Evolutionary conservation across 306 rosid species (phyloP), one percentile per base, ranked within the genome.

Genomic region (Geum urbanum): DNA sequence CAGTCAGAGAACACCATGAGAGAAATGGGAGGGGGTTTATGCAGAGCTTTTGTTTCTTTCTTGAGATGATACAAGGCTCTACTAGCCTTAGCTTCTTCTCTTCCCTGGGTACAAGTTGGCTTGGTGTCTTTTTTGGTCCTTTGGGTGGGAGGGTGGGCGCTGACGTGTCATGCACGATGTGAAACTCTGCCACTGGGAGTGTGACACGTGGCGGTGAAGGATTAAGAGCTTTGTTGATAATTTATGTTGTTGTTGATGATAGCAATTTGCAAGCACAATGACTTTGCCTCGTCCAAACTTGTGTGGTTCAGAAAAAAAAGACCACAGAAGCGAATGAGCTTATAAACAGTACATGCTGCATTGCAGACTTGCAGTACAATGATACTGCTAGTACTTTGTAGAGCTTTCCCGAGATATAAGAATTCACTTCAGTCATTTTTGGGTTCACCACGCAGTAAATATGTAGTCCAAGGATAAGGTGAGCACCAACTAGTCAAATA

Each of bases 241-340:
- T 15, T 81, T 9, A 57, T 40, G 71, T 39, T 50, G 66, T 41
- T 19, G 78, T 66, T 32, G 37, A 32, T 32, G 37, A 32, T 32
- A 2, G 37, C 37, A 32, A 32, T 32, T 70, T 35, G 44, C 63
- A 32, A 64, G 64, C 60, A 35, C 16, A 47, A 24, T 32, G 74
- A 61, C 56, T 27, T 44, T 41, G 60, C 7, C 16, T 46, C 66
- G 56, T 27, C 20, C 22, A 18, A 39, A 61, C 32, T 57, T 86
- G 85, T 86, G 85, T 78, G 90, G 90, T 76, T 70, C 77, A 66
- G 78, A 78, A 80, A 75, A 75, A 35, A 18, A 13, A 43, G 35
- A 22, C 63, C n/a, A 12, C 4, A 24, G 51, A 32, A 73, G 66
- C 19, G 39, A 49, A 58, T 32, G 37, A 67, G 46, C 39, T 44